These are phyloP conservation scores for Jatropha curcas DNA, from an alignment of 345 rosid species.

Conservation along the genomic window DNA sequence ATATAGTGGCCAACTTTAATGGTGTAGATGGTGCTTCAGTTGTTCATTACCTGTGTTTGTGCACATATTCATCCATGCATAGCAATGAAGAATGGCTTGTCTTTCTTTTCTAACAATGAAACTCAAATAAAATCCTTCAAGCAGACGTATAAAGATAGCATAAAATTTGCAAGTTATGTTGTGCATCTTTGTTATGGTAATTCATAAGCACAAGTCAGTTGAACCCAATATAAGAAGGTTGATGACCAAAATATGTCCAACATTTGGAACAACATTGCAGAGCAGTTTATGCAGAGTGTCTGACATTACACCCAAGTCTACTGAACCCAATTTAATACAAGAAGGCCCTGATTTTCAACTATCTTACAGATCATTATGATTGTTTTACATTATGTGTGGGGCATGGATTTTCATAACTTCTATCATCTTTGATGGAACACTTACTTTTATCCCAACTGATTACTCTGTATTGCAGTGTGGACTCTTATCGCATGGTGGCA, in stretches of 20 bases:
- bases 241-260: not conserved
- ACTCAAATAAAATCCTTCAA: not conserved
- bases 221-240: not conserved
- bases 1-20: not conserved
- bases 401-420: not conserved
- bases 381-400: no score
- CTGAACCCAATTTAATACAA: not conserved
- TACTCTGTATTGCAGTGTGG: constrained; percentile 45
- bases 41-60: not conserved
- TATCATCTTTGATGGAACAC: not conserved
- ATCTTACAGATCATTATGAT: not conserved
- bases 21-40: not conserved
- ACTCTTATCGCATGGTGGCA: constrained; percentile 73
- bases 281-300: not conserved
- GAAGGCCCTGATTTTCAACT: not conserved
- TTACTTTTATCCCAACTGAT: not conserved
- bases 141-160: not conserved
- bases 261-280: not conserved
- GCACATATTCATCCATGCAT: not conserved
- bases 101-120: not conserved
- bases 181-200: not conserved
- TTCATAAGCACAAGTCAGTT: no score
- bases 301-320: not conserved
- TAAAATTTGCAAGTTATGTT: not conserved
- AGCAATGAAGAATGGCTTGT: no score